Conservation (phyloP, 306 rosid genomes). For the Pueraria montana region DNA sequence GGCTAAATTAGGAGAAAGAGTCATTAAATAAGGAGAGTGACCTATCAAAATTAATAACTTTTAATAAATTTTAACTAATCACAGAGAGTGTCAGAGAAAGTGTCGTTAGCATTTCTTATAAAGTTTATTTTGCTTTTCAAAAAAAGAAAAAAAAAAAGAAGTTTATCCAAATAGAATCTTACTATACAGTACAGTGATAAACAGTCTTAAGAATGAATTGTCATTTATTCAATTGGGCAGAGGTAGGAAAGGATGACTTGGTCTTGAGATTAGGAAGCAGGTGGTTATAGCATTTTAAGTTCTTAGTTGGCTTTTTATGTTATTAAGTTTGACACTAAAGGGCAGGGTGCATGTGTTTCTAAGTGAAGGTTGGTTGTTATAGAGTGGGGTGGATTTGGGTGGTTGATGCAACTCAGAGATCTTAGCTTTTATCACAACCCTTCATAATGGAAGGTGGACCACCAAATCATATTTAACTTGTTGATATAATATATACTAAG, state of each 20-base stretch:
- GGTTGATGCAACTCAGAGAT: slow-evolving; percentile 51
- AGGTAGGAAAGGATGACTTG: slow-evolving; percentile 32
- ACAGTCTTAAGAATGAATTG: neutral
- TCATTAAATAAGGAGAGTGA: no score
- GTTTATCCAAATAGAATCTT: no score
- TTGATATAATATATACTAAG: neutral
- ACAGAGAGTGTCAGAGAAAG: no score
- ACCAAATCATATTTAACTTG: slow-evolving; percentile 26
- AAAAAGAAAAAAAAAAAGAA: no score
- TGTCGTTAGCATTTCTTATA: no score
- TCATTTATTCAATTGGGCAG: slow-evolving; percentile 32
- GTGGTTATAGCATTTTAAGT: slow-evolving; percentile 39
- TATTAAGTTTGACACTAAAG: slow-evolving; percentile 18
- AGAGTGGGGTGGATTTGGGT: slow-evolving; percentile 43
- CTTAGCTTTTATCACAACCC: slow-evolving; percentile 23
- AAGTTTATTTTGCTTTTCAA: no score
- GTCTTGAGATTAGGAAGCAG: slow-evolving; percentile 28
- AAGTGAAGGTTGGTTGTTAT: slow-evolving; percentile 30
- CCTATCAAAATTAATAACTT: no score
- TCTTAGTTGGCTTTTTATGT: slow-evolving; percentile 13
- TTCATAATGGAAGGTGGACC: slow-evolving; percentile 32
- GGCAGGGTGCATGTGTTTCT: slow-evolving; percentile 38
- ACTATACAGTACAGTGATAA: no score
- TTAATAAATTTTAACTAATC: no score
- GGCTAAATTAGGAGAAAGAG: no score